Evolutionary conservation across 1,284 basidiomycete genomes (phyloP), one percentile per base, ranked within the genome.

Genomic region (Rhodotorula mucilaginosa): DNA sequence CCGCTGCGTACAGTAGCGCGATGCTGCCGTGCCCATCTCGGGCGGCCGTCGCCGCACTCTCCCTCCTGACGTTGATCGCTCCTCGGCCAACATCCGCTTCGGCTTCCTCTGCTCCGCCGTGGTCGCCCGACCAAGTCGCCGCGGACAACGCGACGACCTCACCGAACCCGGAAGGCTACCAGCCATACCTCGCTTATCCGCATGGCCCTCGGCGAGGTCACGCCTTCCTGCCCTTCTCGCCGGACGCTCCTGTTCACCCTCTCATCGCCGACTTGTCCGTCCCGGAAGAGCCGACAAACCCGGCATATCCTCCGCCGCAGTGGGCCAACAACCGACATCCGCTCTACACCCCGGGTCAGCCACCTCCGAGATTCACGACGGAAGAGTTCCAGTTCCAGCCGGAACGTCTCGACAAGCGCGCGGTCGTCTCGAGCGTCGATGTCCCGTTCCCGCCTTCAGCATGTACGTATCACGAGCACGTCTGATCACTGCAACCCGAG

Each of bases 241-340:
- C 51, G 29, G 21, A 31, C 16, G 19, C 8, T 10, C 46, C 44
- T 19, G 19, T 58, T 23, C 47, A 58, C 31, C 56, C 54, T 16
- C 47, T 58, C 64, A 16, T 65, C 31, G 16, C 23, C 29, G 21
- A 46, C 58, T 21, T 54, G 58, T 39, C n/a, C 26, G 21, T 58
- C 51, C 67, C 67, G 54, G 48, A 39, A 15, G 21, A 44, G 16
- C 51, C 68, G 26, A 61, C 49, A 60, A 73, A 58, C 63, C 71
- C 62, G 26, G 65, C 46, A 2, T 52, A 52, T n/a, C 58, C 58
- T 6, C 49, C 57, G 5, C 64, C 64, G 8, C 48, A 26, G 16
- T 51, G 29, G 10, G 71, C 69, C 15, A 67, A 63, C 58, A 31
- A 64, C 46, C 65, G 71, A 8, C 71, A 73, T 39, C 71, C 68